phyloP scores from a whole-genome alignment of 768 basidiomycete genomes.

The Cystofilobasidium capitatum region DNA sequence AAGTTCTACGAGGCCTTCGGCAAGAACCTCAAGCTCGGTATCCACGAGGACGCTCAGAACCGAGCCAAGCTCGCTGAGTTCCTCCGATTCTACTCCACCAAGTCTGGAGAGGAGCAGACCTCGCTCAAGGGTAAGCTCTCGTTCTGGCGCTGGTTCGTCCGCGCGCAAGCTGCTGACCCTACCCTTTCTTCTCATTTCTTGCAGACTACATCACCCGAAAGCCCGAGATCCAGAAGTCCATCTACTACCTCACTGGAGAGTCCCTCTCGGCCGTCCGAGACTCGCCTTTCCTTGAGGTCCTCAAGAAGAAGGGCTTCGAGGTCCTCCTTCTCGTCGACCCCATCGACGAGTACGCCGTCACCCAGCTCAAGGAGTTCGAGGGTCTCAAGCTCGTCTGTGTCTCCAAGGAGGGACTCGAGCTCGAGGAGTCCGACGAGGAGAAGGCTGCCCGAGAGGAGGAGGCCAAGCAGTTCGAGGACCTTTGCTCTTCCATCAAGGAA shows the following conservation, averaged over 20 bases:
- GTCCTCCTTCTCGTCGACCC: constrained; percentile 95
- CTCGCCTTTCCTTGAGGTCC: constrained; percentile 97
- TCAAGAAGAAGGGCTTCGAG: constrained; percentile 99
- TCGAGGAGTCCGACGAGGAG: constrained; percentile 98
- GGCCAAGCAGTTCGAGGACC: constrained; percentile 66
- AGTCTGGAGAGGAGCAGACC: constrained; percentile 75
- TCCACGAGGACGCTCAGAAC: constrained; percentile 98
- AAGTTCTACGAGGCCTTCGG: constrained; percentile 98
- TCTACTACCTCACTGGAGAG: constrained; percentile 99
- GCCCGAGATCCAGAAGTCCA: constrained; percentile 96
- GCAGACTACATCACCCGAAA: constrained; percentile 97
- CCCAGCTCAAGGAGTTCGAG: constrained; percentile 98
- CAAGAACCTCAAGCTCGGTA: constrained; percentile 98
- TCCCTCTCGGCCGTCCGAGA: constrained; percentile 80
- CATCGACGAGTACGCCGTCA: constrained; percentile 97
- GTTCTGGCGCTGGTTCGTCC: not conserved
- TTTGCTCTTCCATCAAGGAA: constrained; percentile 93
- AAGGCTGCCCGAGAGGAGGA: constrained; percentile 84
- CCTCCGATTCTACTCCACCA: constrained; percentile 97
- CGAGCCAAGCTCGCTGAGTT: constrained; percentile 98
- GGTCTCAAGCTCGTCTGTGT: constrained; percentile 95
- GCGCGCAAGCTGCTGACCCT: constrained; percentile 14
- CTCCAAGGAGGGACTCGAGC: constrained; percentile 97
- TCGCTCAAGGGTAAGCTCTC: constrained; percentile 75
- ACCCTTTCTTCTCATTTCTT: not conserved